These are phyloP conservation scores for Corylus americana DNA, from an alignment of 306 rosid genomes.

Conservation along the genomic window DNA sequence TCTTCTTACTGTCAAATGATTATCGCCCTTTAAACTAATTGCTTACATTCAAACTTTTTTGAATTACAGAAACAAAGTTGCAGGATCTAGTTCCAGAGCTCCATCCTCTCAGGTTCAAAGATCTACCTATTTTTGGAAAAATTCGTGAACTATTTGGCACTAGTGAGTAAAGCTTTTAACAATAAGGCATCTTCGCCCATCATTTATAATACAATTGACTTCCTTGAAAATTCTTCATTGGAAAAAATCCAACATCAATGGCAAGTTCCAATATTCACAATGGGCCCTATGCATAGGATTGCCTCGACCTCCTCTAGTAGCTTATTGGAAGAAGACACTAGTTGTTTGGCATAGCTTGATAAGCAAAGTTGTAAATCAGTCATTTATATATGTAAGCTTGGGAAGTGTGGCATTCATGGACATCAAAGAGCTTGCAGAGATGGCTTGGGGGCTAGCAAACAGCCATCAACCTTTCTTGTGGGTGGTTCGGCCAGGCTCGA, in stretches of 20 bases:
- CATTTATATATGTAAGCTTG: conserved; percentile 38
- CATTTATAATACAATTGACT: conserved; percentile 41
- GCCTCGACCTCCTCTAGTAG: neutral
- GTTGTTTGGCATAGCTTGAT: conserved; percentile 33
- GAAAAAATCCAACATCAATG: too few species aligned
- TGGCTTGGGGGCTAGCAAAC: conserved; percentile 52
- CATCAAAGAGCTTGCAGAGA: conserved; percentile 42
- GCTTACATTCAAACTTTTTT: neutral
- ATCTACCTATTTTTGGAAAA: conserved; percentile 36
- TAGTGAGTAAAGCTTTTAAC: neutral
- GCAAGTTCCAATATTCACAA: too few species aligned
- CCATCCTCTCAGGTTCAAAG: conserved; percentile 49
- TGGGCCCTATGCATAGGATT: too few species aligned
- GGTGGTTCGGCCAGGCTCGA: conserved; percentile 34
- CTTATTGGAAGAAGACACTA: conserved; percentile 24
- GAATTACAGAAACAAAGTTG: conserved; percentile 26
- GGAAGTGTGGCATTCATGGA: conserved; percentile 56
- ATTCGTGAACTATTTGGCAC: neutral
- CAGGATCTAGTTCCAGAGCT: conserved; percentile 38
- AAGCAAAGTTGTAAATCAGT: conserved; percentile 17
- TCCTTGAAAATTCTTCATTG: too few species aligned
- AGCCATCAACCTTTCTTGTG: conserved; percentile 47
- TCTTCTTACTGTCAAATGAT: neutral
- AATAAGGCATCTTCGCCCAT: conserved; percentile 35
- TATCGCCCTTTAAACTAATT: neutral